Conservation (phyloP, 2,329 filamentous ascomycete genomes). For the Leptoxyphium fumago region DNA sequence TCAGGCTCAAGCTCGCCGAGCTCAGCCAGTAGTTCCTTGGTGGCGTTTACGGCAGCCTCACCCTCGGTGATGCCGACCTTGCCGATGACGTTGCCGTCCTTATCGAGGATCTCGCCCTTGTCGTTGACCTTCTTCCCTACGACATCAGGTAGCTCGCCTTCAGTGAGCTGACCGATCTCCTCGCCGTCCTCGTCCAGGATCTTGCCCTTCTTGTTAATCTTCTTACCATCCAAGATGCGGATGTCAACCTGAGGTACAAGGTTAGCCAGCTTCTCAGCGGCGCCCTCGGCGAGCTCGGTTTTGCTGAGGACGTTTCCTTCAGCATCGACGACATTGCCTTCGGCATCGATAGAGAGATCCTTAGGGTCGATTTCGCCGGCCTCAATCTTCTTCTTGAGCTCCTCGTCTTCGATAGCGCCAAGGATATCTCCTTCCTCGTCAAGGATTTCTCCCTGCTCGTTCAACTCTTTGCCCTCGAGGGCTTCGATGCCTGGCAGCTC, state of each 20-base stretch:
- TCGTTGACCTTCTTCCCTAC: constrained; percentile 36
- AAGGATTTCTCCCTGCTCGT: constrained; percentile 34
- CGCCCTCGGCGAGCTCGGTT: constrained; percentile 35
- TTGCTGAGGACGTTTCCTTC: constrained; percentile 37
- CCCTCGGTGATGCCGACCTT: constrained; percentile 34
- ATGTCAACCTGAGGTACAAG: constrained; percentile 22
- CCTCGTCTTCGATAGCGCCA: constrained; percentile 33
- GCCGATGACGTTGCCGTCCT: constrained; percentile 35
- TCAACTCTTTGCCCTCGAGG: constrained; percentile 36
- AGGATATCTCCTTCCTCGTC: constrained; percentile 36
- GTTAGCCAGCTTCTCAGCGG: constrained; percentile 32
- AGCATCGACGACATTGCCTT: constrained; percentile 35
- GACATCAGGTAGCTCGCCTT: constrained; percentile 29
- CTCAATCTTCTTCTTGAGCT: constrained; percentile 23
- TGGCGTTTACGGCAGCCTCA: constrained; percentile 36
- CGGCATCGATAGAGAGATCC: constrained; percentile 36
- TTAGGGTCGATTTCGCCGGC: constrained; percentile 28
- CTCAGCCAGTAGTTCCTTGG: constrained; percentile 33
- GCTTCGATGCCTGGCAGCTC: constrained; percentile 38
- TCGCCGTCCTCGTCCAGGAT: constrained; percentile 37
- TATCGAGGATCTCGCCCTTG: constrained; percentile 36
- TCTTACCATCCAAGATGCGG: constrained; percentile 36
- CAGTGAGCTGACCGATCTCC: constrained; percentile 34
- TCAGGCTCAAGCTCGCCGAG: constrained; percentile 28
- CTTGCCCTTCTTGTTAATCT: constrained; percentile 44